Base-by-base conservation (phyloP, 2,329 filamentous ascomycete genomes). In the Proliferodiscus dingleyae region DNA sequence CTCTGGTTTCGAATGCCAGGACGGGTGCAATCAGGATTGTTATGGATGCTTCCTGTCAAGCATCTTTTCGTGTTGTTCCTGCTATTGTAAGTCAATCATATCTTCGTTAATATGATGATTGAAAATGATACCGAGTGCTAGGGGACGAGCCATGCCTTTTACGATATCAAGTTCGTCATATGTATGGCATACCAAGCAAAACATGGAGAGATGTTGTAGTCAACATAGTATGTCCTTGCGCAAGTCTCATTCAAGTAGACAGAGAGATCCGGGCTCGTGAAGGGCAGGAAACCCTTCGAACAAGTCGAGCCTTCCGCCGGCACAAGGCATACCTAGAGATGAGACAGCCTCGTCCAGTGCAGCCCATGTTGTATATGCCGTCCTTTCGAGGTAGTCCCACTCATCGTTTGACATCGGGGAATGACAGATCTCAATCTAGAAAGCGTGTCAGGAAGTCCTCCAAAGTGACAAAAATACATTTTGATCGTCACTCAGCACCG, bases 221-320 rank as follows among this genome's bases (percentile, higher is more conserved):
- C 18, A 58, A 61, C 1, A 65, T 61, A 21, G 71, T 66, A 47
- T 73, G 69, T 51, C 64, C 63, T 10, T 64, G 63, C 38, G 72
- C 70, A 46, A 60, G 64, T 8, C 58, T 64, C 1, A 65, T 71
- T 42, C 68, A 71, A 53, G 68, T 68, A 49, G 71, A 73, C 56
- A 60, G 68, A 26, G 71, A 74, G 52, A 59, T 74, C 4, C 61
- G 61, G 40, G 60, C 59, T 9, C 59, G 71, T 42, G 70, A 73
- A 54, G 68, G 59, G 9, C 45, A 55, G 16, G 37, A 29, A 3
- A 34, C 49, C 4, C 46, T 56, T n/a, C 29, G 45, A n/a, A 54
- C 36, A 5, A 45, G 46, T 19, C 34, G 32, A 28, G 42, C 41
- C 29, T 26, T 43, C 22, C 16, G 43, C 22, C 33, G 29, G 22